phyloP scores from a whole-genome alignment of 2,329 filamentous ascomycete genomes.

The Diaporthe citri region DNA sequence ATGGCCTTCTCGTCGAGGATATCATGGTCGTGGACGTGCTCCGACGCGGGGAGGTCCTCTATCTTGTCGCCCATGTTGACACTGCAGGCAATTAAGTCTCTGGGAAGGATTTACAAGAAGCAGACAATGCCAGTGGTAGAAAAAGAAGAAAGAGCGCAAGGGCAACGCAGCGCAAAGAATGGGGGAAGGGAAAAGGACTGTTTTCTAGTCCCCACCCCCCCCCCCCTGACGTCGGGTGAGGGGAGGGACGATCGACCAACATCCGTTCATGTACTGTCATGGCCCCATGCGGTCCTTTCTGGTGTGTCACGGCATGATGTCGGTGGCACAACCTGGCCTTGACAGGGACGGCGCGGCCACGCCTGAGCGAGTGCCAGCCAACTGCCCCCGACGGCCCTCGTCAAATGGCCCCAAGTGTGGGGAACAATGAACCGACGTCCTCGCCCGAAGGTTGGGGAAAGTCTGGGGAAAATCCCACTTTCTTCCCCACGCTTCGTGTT shows the following conservation, averaged over 20 bases:
- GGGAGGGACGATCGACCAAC: constrained; percentile 10
- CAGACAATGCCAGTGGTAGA: not conserved
- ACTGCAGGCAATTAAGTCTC: no score
- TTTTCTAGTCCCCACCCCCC: constrained; percentile 21
- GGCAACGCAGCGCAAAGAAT: not conserved
- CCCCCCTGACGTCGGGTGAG: constrained; percentile 16
- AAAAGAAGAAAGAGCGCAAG: not conserved
- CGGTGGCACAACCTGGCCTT: constrained; percentile 20
- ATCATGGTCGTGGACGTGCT: constrained; percentile 35
- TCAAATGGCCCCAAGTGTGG: constrained; percentile 9
- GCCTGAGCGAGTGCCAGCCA: not conserved
- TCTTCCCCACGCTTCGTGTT: not conserved
- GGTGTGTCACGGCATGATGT: constrained; percentile 22
- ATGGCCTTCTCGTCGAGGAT: constrained; percentile 31
- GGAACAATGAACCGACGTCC: not conserved
- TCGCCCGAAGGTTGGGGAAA: constrained; percentile 1
- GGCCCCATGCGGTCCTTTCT: not conserved
- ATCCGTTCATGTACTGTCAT: not conserved
- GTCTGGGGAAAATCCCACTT: constrained; percentile 20
- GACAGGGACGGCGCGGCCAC: constrained; percentile 17
- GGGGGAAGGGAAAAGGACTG: no score
- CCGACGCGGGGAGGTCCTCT: constrained; percentile 25
- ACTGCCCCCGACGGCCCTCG: not conserved
- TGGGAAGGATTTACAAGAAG: not conserved
- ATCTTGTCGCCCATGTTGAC: constrained; percentile 35